Evolutionary conservation across 108 stramenopile species (phyloP).

Genomic region (Nitzschia sp.): DNA sequence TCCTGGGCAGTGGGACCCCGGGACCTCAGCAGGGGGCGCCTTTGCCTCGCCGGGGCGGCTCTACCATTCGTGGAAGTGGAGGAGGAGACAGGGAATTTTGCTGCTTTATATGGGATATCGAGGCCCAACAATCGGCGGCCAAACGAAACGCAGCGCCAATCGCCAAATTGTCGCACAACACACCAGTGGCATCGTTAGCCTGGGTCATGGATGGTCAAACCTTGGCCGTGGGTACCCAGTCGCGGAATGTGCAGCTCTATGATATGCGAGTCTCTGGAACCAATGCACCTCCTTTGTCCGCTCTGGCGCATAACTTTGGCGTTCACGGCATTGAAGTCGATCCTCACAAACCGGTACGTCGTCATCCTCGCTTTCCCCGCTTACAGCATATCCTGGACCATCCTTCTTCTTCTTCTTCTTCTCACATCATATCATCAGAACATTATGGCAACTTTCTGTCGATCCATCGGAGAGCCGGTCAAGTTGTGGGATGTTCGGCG

Average conservation of each 20-base stretch:
- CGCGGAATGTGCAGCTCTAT: constrained; percentile 56
- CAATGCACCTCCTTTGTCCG: constrained; percentile 57
- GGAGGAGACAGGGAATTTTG: constrained; percentile 73
- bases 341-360: constrained; percentile 29
- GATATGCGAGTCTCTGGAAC: constrained; percentile 65
- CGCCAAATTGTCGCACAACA: constrained; percentile 58
- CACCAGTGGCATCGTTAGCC: constrained; percentile 64
- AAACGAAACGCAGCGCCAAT: constrained; percentile 22
- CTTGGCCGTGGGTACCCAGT: constrained; percentile 66
- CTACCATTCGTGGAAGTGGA: constrained; percentile 20
- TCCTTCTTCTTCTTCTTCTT: neutral
- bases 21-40: constrained; percentile 3
- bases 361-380: neutral
- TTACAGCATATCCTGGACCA: neutral
- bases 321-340: constrained; percentile 77
- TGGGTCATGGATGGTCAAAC: constrained; percentile 71
- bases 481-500: constrained; percentile 74
- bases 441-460: constrained; percentile 56
- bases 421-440: too few species aligned
- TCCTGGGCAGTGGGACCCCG: constrained; percentile 27
- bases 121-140: constrained; percentile 23
- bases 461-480: constrained; percentile 55
- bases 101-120: constrained; percentile 65
- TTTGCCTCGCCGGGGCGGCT: constrained; percentile 18
- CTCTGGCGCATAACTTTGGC: constrained; percentile 63